Conservation (phyloP, 176 grass and related monocot genomes). For the Echinochloa phyllopogon region DNA sequence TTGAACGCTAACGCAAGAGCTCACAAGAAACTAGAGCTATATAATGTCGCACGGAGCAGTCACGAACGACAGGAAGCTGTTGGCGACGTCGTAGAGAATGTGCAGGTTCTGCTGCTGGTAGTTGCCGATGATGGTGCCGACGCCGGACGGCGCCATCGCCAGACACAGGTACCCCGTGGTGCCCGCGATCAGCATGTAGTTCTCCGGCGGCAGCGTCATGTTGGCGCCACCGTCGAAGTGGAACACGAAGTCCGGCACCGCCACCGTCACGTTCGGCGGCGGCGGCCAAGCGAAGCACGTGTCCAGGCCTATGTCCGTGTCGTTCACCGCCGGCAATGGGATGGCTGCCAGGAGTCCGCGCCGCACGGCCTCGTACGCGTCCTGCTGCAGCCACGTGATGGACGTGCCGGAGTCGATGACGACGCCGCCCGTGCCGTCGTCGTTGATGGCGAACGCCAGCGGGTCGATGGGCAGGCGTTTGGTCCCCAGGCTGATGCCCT, state of each 20-base stretch:
- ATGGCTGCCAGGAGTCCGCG: background rate
- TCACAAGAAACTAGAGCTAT: background rate
- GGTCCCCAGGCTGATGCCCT: slow-evolving; percentile 1
- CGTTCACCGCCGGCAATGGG: background rate
- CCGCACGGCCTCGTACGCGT: slow-evolving; percentile 12
- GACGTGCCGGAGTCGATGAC: slow-evolving; percentile 27
- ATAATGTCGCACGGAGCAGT: slow-evolving; percentile 17
- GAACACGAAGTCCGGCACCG: slow-evolving; percentile 7
- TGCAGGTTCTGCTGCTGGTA: slow-evolving; percentile 35
- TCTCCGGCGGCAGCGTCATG: slow-evolving; percentile 27
- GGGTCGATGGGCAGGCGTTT: slow-evolving; percentile 11
- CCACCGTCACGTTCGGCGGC: slow-evolving; percentile 13
- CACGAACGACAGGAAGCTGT: slow-evolving; percentile 20
- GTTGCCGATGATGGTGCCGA: slow-evolving; percentile 35
- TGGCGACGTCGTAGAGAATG: slow-evolving; percentile 12
- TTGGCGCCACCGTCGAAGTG: slow-evolving; percentile 15
- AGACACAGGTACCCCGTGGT: slow-evolving; percentile 25
- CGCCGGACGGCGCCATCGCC: slow-evolving; percentile 6
- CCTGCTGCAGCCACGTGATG: slow-evolving; percentile 35
- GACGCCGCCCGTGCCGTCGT: slow-evolving; percentile 21
- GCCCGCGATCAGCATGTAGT: slow-evolving; percentile 17
- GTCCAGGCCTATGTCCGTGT: slow-evolving; percentile 12
- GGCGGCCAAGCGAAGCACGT: slow-evolving; percentile 28
- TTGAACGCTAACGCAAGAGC: background rate
- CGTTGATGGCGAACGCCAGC: slow-evolving; percentile 23